phyloP scores from a whole-genome alignment of 1,284 basidiomycete genomes.

The Salmacisia buchloeana region DNA sequence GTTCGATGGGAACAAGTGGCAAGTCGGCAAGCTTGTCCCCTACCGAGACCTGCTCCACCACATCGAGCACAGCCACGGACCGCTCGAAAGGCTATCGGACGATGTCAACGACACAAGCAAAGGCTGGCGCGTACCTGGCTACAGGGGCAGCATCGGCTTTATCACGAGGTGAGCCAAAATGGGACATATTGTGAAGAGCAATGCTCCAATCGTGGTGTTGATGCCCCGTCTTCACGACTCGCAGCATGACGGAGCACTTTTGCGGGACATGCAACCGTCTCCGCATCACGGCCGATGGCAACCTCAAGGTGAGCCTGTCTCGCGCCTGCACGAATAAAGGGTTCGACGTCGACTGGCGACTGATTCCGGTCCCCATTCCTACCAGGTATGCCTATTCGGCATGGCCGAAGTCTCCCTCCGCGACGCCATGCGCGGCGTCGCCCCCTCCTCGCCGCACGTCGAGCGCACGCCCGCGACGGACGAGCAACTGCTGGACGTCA shows the following conservation, averaged over 20 bases:
- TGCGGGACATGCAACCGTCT: conserved; percentile 78
- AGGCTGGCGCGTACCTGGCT: conserved; percentile 68
- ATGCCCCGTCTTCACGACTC: too few species aligned
- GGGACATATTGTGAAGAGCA: too few species aligned
- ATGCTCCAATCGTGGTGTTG: too few species aligned
- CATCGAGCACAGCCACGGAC: conserved; percentile 20
- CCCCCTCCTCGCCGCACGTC: conserved; percentile 16
- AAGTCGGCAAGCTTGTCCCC: conserved; percentile 67
- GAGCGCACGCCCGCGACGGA: conserved; percentile 53
- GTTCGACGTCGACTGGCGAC: conserved; percentile 6
- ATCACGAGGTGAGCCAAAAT: conserved; percentile 57
- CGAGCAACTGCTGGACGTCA: conserved; percentile 60
- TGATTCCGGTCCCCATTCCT: not conserved
- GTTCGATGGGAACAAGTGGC: conserved; percentile 77
- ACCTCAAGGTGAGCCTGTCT: conserved; percentile 71
- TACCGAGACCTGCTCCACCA: conserved; percentile 29
- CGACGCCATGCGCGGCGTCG: conserved; percentile 61
- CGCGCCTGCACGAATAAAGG: too few species aligned
- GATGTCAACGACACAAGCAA: conserved; percentile 74
- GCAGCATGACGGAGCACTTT: conserved; percentile 69
- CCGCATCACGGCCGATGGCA: conserved; percentile 76
- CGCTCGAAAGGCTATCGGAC: conserved; percentile 49
- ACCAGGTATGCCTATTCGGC: conserved; percentile 66
- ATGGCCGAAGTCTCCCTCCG: conserved; percentile 74
- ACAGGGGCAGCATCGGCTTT: conserved; percentile 71